Conservation (phyloP, 306 rosid genomes). For the Sindora glabra region DNA sequence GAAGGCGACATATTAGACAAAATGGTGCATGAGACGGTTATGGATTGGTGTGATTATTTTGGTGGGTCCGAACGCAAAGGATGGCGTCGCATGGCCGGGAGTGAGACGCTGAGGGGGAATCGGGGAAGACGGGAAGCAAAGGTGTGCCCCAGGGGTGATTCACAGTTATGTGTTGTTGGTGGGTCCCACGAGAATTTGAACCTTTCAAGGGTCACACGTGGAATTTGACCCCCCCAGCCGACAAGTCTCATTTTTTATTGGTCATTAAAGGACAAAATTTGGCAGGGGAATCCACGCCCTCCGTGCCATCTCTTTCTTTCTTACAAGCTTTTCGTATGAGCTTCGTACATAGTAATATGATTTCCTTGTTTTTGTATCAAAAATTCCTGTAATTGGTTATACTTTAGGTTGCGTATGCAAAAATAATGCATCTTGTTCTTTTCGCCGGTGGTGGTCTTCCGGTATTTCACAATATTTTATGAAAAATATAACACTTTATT, state of each 20-base stretch:
- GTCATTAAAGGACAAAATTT: conserved; percentile 35
- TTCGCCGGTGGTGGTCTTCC: no score
- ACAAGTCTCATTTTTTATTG: conserved; percentile 32
- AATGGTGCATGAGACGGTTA: conserved; percentile 57
- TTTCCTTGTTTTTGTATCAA: not conserved
- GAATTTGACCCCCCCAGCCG: conserved; percentile 22
- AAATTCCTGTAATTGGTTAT: not conserved
- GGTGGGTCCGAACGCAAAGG: not conserved
- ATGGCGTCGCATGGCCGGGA: conserved; percentile 25
- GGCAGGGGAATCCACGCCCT: conserved; percentile 47
- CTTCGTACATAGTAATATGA: not conserved
- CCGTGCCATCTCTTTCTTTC: not conserved
- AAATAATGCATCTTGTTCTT: not conserved
- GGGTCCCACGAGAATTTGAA: conserved; percentile 29
- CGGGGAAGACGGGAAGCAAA: conserved; percentile 10
- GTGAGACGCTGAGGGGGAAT: not conserved
- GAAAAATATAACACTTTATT: no score
- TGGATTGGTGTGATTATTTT: conserved; percentile 3
- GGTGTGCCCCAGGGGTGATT: conserved; percentile 25
- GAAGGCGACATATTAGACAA: conserved; percentile 60
- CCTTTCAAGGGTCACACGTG: conserved; percentile 31
- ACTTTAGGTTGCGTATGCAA: no score
- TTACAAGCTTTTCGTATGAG: not conserved
- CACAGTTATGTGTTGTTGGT: conserved; percentile 42
- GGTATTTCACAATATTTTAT: no score